Base-by-base conservation (phyloP, 2,329 filamentous ascomycete genomes). In the Cladosporium oxysporum region DNA sequence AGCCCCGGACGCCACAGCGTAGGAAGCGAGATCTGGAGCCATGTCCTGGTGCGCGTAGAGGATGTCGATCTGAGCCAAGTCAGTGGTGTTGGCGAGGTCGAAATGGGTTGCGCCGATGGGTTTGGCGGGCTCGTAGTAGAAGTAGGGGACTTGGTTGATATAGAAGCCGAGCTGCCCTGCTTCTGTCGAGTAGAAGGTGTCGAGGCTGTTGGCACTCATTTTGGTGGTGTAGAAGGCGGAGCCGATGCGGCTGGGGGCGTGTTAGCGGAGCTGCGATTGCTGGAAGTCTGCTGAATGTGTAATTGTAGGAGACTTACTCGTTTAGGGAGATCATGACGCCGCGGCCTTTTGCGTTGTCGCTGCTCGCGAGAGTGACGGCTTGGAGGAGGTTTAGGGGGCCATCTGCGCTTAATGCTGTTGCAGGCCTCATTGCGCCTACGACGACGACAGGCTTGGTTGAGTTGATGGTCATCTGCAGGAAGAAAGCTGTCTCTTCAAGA, bases 401-500 rank as follows among this genome's bases (percentile, higher is more conserved):
- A 67, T 90, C 87, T 18, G 87, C 86, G 67, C 84, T 85, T 71
- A 88, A 80, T 14, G 86, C 86, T 0, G 87, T 88, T 0, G 86
- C 83, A 5, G 87, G 87, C 11, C 87, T 80, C 87, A 89, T 89
- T 21, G 87, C 83, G 5, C 87, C 87, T 1, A 87, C 87, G 28
- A 87, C 72, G 4, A 89, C 81, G 5, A 89, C 80, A 0, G 87
- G 87, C 74, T 89, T 88, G 33, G 80, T 79, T 52, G 82, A 85
- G 69, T 83, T 82, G 37, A 88, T 74, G 0, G 85, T 87, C 3
- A 85, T 76, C 68, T 88, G 84, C 10, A 89, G 77, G 77, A 88
- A 88, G 78, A 89, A 88, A 10, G 86, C 84, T 0, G 84, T 84
- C 74, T 89, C 87, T 71, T 89, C 87, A 1, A 90, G 79, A 0